phyloP scores from a whole-genome alignment of 257 asterid genomes.

The Craterostigma plantagineum region DNA sequence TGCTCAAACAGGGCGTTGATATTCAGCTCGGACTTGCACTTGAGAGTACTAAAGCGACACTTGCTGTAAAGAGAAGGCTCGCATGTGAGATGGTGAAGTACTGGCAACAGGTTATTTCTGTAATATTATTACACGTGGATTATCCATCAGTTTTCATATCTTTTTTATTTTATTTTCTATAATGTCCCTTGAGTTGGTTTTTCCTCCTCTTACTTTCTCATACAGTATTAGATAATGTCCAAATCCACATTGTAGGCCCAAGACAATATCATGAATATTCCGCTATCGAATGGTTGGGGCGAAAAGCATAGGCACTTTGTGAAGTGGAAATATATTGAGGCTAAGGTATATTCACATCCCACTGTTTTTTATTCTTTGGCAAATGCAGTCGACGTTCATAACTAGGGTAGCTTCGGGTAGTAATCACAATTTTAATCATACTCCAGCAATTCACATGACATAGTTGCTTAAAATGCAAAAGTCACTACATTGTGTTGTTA shows the following conservation, averaged over 20 bases:
- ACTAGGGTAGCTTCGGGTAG: no score
- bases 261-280: slow-evolving; percentile 86
- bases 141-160: no score
- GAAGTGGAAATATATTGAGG: slow-evolving; percentile 83
- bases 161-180: no score
- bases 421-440: no score
- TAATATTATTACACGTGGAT: no score
- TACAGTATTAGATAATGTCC: not conserved
- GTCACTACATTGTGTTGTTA: no score
- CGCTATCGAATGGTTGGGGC: slow-evolving; percentile 89
- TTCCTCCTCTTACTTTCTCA: no score
- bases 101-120: slow-evolving; percentile 97
- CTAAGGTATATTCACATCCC: slow-evolving; percentile 41
- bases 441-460: no score
- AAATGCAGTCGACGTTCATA: no score
- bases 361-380: no score
- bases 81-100: slow-evolving; percentile 99
- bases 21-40: slow-evolving; percentile 98
- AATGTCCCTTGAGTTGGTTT: no score
- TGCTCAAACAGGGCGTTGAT: slow-evolving; percentile 88
- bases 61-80: slow-evolving; percentile 94
- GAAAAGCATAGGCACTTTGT: slow-evolving; percentile 80
- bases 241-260: slow-evolving; percentile 38
- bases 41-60: slow-evolving; percentile 91
- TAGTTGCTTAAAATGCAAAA: no score